These are phyloP conservation scores for Aspergillus sclerotioniger DNA, from an alignment of 495 filamentous ascomycete genomes.

Conservation along the genomic window DNA sequence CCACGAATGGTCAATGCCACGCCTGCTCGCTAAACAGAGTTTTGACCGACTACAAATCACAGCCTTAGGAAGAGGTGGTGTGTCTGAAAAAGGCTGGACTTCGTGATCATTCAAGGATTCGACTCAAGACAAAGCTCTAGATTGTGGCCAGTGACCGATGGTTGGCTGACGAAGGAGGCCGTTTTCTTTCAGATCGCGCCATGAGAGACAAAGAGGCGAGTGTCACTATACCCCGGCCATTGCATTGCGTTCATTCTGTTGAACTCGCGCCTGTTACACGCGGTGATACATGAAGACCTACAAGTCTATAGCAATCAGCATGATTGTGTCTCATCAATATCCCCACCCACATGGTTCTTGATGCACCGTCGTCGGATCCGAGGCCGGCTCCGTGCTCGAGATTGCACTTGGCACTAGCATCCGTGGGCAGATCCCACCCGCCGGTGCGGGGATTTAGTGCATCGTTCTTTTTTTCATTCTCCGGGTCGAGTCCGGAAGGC, in stretches of 20 bases:
- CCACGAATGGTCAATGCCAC: background rate
- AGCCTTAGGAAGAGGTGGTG: background rate
- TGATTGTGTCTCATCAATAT: background rate
- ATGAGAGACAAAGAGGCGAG: background rate
- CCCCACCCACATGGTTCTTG: background rate
- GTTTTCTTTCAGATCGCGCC: background rate
- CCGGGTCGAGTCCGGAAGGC: background rate
- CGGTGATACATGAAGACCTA: background rate
- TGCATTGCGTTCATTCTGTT: no score
- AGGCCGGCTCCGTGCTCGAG: background rate
- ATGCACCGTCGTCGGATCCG: no score
- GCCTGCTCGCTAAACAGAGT: background rate
- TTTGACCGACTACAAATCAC: conserved; percentile 4
- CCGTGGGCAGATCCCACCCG: background rate
- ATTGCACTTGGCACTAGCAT: background rate
- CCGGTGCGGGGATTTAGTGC: background rate
- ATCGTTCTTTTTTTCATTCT: background rate
- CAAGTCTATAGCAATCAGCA: background rate
- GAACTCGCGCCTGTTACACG: no score
- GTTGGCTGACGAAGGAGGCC: background rate
- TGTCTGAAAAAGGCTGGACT: background rate
- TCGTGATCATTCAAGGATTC: background rate
- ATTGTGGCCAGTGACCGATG: background rate
- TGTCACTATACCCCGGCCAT: no score
- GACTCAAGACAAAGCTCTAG: background rate